These are phyloP conservation scores for Candida schatavii DNA, from an alignment of 805 yeast species.

Conservation along the genomic window DNA sequence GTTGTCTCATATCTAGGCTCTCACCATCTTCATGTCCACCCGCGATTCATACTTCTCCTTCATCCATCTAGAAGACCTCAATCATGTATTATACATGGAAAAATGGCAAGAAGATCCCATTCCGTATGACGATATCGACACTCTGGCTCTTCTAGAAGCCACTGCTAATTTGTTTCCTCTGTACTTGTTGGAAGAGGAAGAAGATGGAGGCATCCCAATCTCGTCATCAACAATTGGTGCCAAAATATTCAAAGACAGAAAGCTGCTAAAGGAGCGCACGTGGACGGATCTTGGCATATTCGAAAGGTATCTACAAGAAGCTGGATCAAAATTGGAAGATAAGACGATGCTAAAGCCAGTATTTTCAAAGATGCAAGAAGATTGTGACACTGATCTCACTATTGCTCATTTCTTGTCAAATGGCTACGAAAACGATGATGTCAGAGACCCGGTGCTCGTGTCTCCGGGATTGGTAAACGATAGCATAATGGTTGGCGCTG, in stretches of 20 bases:
- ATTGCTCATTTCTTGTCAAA: conserved; percentile 34
- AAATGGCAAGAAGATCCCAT: conserved; percentile 40
- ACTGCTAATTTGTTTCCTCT: conserved; percentile 36
- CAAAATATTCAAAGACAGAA: conserved; percentile 33
- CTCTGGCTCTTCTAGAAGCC: conserved; percentile 34
- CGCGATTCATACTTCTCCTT: conserved; percentile 24
- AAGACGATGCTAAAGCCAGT: conserved; percentile 31
- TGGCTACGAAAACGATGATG: conserved; percentile 20
- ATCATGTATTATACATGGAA: conserved; percentile 40
- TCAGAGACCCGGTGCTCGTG: conserved; percentile 9
- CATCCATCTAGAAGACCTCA: conserved; percentile 36
- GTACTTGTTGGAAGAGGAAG: conserved; percentile 35
- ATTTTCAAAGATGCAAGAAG: conserved; percentile 14
- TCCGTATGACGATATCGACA: conserved; percentile 42
- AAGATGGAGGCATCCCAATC: conserved; percentile 37
- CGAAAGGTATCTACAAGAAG: conserved; percentile 25
- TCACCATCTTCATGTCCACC: conserved; percentile 9
- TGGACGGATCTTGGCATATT: conserved; percentile 35
- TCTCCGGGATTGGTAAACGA: conserved; percentile 9
- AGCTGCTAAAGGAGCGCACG: conserved; percentile 24
- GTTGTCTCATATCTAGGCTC: too few relatives aligned
- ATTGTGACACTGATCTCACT: conserved; percentile 16
- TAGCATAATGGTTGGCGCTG: conserved; percentile 25
- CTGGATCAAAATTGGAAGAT: conserved; percentile 21
- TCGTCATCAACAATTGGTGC: conserved; percentile 37